Percentiles rank a stretch among this genome's conserved stretches.
Conservation (phyloP, 768 basidiomycete species). For the Antrodiella citrinella region DNA sequence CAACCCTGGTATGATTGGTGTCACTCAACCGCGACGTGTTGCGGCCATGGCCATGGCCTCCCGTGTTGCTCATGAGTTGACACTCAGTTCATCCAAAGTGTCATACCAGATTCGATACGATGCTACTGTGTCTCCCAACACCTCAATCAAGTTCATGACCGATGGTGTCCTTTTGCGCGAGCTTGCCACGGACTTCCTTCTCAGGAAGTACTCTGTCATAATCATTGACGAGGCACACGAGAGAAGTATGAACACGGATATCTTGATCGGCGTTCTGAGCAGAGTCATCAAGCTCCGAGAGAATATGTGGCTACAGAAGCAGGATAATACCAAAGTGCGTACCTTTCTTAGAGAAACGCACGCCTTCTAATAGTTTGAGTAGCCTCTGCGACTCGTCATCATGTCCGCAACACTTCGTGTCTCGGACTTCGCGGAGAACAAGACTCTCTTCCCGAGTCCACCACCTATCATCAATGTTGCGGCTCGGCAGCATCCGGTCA, state of each 20-base stretch:
- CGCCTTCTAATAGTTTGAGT: not conserved
- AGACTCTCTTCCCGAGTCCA: conserved; percentile 64
- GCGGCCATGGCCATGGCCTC: conserved; percentile 95
- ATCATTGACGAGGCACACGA: conserved; percentile 99
- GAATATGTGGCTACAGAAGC: conserved; percentile 76
- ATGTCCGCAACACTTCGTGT: conserved; percentile 98
- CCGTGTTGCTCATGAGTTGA: conserved; percentile 91
- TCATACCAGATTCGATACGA: conserved; percentile 99
- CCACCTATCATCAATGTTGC: conserved; percentile 91
- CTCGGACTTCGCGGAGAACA: conserved; percentile 86
- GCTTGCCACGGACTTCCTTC: conserved; percentile 84
- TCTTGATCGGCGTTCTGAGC: conserved; percentile 93
- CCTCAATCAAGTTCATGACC: conserved; percentile 99
- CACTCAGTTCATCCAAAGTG: conserved; percentile 69
- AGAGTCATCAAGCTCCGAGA: conserved; percentile 87
- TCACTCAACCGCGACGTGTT: conserved; percentile 95
- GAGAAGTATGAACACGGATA: conserved; percentile 96
- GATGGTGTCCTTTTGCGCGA: conserved; percentile 95
- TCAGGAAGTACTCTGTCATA: conserved; percentile 89
- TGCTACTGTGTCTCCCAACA: conserved; percentile 81
- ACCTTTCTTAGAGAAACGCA: not conserved
- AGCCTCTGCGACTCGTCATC: conserved; percentile 89
- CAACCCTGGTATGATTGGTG: conserved; percentile 95
- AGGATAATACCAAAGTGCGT: conserved; percentile 60
- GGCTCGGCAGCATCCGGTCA: conserved; percentile 92